phyloP scores from a whole-genome alignment of 768 basidiomycete species.

The Phlebiopsis flavidoalba region DNA sequence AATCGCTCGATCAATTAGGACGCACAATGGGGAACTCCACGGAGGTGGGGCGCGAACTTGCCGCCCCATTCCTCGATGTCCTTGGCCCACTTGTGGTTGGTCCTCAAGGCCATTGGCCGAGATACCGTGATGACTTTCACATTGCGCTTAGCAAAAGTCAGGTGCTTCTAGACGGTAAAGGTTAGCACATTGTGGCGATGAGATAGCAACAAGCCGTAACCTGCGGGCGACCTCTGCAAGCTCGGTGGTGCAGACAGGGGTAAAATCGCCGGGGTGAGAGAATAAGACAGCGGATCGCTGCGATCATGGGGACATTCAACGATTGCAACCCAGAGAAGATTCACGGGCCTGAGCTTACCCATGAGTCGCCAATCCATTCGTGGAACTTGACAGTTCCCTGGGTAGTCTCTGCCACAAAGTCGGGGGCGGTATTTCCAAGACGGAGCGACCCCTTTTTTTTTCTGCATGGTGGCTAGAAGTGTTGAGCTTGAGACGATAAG shows the following conservation, averaged over 20 bases:
- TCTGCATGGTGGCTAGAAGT: constrained; percentile 23
- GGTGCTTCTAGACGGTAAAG: constrained; percentile 35
- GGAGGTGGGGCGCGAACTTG: constrained; percentile 62
- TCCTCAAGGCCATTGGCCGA: constrained; percentile 85
- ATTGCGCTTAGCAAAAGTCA: constrained; percentile 81
- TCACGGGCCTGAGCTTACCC: constrained; percentile 45
- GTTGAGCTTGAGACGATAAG: not conserved
- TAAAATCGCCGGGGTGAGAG: constrained; percentile 92
- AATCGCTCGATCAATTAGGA: not conserved
- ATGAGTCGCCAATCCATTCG: constrained; percentile 84
- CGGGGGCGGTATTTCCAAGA: constrained; percentile 84
- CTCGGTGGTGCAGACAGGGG: constrained; percentile 96
- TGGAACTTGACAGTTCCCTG: constrained; percentile 86
- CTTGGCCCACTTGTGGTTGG: constrained; percentile 83
- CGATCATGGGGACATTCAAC: not conserved
- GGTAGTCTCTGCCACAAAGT: constrained; percentile 91
- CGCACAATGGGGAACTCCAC: constrained; percentile 88
- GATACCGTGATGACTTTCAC: constrained; percentile 93
- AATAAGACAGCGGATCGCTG: constrained; percentile 87
- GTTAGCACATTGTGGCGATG: not conserved
- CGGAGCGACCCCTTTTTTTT: too few relatives aligned
- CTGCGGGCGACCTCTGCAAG: constrained; percentile 91
- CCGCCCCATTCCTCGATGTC: constrained; percentile 83
- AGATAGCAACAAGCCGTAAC: constrained; percentile 8
- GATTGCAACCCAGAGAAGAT: not conserved